phyloP scores from a whole-genome alignment of 257 asterid species.

The Scutellaria barbata region DNA sequence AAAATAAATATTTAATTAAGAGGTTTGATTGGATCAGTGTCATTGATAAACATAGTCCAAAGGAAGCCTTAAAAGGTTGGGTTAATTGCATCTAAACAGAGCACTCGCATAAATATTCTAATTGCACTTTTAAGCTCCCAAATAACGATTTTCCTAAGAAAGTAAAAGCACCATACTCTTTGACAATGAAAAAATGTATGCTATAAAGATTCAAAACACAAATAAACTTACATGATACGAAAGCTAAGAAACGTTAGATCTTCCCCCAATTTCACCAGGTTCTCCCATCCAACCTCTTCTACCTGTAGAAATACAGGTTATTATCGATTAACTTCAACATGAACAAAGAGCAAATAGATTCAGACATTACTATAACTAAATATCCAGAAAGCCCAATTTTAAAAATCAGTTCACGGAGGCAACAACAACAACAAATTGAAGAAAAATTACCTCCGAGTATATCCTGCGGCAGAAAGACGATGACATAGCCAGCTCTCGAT shows the following conservation, averaged over 20 bases:
- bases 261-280: conserved; percentile 63
- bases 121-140: neutral
- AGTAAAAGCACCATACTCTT: neutral
- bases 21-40: no score
- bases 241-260: conserved; percentile 66
- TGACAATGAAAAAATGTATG: conserved; percentile 22
- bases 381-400: neutral
- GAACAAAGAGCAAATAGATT: neutral
- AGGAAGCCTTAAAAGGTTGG: no score
- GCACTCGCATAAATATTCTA: conserved; percentile 11
- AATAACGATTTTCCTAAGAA: neutral
- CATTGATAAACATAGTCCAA: no score
- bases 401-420: no score
- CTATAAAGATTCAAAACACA: conserved; percentile 5
- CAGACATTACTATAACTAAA: conserved; percentile 3
- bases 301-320: conserved; percentile 48
- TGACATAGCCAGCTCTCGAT: conserved; percentile 46
- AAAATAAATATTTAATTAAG: no score
- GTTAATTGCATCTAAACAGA: no score
- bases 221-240: conserved; percentile 54
- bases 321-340: conserved; percentile 20
- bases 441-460: conserved; percentile 61
- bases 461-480: conserved; percentile 67
- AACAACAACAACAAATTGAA: no score
- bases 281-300: conserved; percentile 90